Evolutionary conservation across 2,329 filamentous ascomycete species (phyloP).

Genomic region (Aureobasidium sp.): DNA sequence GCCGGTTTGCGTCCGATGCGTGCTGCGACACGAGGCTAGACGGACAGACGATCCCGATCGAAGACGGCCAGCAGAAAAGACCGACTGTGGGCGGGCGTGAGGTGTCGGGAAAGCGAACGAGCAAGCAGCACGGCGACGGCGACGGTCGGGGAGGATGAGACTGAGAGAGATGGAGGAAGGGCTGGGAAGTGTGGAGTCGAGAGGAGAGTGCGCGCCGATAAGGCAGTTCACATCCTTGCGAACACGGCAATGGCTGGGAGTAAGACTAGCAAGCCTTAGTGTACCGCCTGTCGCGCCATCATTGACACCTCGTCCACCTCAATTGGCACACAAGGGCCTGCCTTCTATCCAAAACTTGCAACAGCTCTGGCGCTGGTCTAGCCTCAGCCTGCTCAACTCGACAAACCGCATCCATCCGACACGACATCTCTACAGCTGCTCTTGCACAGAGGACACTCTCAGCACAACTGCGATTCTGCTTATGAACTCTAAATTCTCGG

Average conservation of each 20-base stretch:
- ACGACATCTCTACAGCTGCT: neutral
- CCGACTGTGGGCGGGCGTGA: neutral
- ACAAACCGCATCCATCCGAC: neutral
- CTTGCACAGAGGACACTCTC: neutral
- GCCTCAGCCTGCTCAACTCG: neutral
- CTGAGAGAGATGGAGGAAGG: conserved; percentile 7
- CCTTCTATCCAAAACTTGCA: neutral
- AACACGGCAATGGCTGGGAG: conserved; percentile 10
- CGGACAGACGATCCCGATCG: neutral
- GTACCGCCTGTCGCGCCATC: conserved; percentile 12
- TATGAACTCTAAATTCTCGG: conserved; percentile 10
- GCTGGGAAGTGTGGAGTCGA: conserved; percentile 14
- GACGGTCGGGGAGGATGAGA: conserved; percentile 2
- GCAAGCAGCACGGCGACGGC: conserved; percentile 6
- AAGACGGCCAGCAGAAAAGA: neutral
- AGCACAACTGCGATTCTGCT: neutral
- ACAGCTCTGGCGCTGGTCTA: neutral
- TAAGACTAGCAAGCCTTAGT: conserved; percentile 12
- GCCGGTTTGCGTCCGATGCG: neutral
- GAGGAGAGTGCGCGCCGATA: conserved; percentile 5
- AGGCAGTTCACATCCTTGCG: conserved; percentile 12
- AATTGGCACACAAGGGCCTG: conserved; percentile 1
- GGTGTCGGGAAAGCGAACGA: neutral
- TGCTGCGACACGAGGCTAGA: neutral
- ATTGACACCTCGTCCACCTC: conserved; percentile 6